Conservation (phyloP, 148 eudicot species). For the Hydrangea macrophylla region DNA sequence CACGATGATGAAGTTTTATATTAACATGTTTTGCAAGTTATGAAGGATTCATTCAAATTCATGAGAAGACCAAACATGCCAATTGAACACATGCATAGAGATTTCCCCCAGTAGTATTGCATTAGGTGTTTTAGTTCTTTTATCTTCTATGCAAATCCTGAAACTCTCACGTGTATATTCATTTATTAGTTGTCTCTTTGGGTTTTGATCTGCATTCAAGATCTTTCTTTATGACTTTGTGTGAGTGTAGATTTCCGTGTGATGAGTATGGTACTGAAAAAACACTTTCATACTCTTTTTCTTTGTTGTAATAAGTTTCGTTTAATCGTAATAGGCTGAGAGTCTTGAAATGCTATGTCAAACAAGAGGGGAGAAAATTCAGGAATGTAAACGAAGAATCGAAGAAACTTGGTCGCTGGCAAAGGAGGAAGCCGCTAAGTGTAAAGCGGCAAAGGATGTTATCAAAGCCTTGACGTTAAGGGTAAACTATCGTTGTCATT, state of each 20-base stretch:
- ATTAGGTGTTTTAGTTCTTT: not conserved
- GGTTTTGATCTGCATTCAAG: not conserved
- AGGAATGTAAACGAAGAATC: slow-evolving; percentile 19
- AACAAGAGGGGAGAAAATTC: slow-evolving; percentile 25
- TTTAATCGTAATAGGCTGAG: slow-evolving; percentile 22
- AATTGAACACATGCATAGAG: not conserved
- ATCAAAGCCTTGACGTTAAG: slow-evolving; percentile 30
- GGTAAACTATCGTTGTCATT: slow-evolving; percentile 16
- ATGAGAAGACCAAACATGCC: too few species aligned
- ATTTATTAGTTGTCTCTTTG: not conserved
- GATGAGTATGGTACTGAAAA: not conserved
- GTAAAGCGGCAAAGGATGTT: slow-evolving; percentile 41
- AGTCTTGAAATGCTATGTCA: slow-evolving; percentile 31
- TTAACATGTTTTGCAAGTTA: too few species aligned
- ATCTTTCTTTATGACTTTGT: not conserved
- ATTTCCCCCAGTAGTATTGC: not conserved
- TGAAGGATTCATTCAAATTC: too few species aligned
- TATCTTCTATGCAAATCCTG: slow-evolving; percentile 4
- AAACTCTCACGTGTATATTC: not conserved
- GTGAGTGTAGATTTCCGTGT: not conserved
- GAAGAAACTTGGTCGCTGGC: slow-evolving; percentile 38
- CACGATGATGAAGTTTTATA: too few species aligned
- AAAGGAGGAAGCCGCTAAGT: slow-evolving; percentile 38
- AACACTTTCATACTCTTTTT: not conserved
- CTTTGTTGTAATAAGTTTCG: not conserved